Evolutionary conservation across 495 filamentous ascomycete species (phyloP), one percentile per base, ranked within the genome.

Genomic region (Xylaria bambusicola): DNA sequence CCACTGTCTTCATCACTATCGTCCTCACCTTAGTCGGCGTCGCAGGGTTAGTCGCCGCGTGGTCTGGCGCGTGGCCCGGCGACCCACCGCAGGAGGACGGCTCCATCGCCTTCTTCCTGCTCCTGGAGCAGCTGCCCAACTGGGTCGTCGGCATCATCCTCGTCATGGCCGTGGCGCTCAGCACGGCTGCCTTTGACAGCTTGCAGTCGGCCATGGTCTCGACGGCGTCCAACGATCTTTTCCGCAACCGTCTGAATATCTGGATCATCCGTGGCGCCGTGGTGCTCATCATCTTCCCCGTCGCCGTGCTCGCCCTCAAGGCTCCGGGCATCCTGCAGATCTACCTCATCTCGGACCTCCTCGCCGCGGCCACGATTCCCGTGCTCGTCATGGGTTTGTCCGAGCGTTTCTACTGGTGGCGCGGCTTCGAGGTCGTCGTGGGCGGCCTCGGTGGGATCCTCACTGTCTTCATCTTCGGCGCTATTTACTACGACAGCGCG

Each of bases 161-260:
- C 9, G 80, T 91, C 61, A 90, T 92, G 88, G 82, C 88, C 0
- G 84, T 90, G 10, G 83, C 82, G 15, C 77, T 92, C 49, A 85
- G 81, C 65, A 89, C 86, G 0, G 86, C 89, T 1, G 86, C 88
- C 2, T 91, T 91, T 54, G 88, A 92, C 71, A 84, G 78, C 53
- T 76, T 91, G 35, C 88, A 91, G 70, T 86, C 85, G 1, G 86
- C 89, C 45, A 92, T 90, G 86, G 84, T 91, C 0, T 88, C 85
- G 6, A 86, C 84, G 0, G 84, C 83, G 17, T 88, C 85, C 53
- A 91, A 90, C 69, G 88, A 92, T 65, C 59, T 92, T n/a, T 91
- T 91, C 76, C 83, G 87, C 44, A 91, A 91, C 75, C 80, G 77
- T 44, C 80, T 92, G 23, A 84, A 84, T 57, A 80, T 91, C 45